phyloP scores from a whole-genome alignment of 2,329 filamentous ascomycete species.

The Penicillium hordei region DNA sequence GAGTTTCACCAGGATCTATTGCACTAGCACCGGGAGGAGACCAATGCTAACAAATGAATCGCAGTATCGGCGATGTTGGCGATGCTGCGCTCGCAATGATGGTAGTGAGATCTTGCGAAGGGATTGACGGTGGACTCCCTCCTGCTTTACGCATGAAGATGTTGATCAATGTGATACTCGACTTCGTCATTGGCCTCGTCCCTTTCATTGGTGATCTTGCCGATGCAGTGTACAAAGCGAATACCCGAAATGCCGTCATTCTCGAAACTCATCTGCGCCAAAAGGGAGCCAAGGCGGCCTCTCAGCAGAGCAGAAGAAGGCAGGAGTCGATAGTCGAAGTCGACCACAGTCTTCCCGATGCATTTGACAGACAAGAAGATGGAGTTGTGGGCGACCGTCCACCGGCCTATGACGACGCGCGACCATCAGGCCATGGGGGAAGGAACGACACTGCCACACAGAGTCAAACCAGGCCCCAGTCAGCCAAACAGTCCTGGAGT shows the following conservation, averaged over 20 bases:
- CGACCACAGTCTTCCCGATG: constrained; percentile 42
- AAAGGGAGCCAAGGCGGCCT: constrained; percentile 38
- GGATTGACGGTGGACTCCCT: constrained; percentile 72
- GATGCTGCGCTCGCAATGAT: constrained; percentile 73
- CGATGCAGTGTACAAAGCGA: constrained; percentile 50
- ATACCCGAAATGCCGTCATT: constrained; percentile 48
- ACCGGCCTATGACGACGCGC: constrained; percentile 22
- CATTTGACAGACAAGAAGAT: constrained; percentile 39
- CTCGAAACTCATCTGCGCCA: constrained; percentile 47
- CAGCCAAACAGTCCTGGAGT: constrained; percentile 25
- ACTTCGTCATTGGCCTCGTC: constrained; percentile 51
- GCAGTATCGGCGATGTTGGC: constrained; percentile 69
- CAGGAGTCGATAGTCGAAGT: constrained; percentile 23
- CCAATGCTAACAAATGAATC: constrained; percentile 7
- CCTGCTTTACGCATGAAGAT: constrained; percentile 63
- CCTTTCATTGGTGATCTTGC: constrained; percentile 52
- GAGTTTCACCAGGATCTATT: constrained; percentile 45
- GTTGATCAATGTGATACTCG: constrained; percentile 70
- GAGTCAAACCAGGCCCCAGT: constrained; percentile 22
- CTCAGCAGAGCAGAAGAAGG: constrained; percentile 25
- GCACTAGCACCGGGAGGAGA: background rate
- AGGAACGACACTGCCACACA: constrained; percentile 7
- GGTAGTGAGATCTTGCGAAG: constrained; percentile 69
- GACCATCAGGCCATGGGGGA: constrained; percentile 16
- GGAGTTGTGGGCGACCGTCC: constrained; percentile 27